Evolutionary conservation across 1,284 basidiomycete species (phyloP).

Genomic region (Irpex rosettiformis): DNA sequence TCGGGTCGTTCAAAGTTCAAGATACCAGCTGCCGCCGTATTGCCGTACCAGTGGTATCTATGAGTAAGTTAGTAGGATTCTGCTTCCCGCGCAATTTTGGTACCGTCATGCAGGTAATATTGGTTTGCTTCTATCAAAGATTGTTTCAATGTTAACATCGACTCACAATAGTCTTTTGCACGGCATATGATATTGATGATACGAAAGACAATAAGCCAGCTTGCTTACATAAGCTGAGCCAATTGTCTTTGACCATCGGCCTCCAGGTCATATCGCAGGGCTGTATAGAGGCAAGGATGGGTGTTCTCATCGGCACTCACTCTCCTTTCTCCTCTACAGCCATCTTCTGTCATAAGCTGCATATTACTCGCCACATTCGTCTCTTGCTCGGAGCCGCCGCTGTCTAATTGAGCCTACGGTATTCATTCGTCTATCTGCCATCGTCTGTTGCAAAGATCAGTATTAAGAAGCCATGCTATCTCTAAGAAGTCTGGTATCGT

Average conservation of each 20-base stretch:
- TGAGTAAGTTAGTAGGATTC: background rate
- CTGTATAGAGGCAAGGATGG: background rate
- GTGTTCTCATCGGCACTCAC: background rate
- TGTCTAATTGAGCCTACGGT: background rate
- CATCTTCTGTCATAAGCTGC: too few species aligned
- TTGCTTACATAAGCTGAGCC: conserved; percentile 9
- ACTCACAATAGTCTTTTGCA: conserved; percentile 2
- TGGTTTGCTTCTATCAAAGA: background rate
- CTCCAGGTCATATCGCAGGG: background rate
- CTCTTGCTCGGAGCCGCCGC: background rate
- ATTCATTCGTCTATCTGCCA: background rate
- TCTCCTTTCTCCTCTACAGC: background rate
- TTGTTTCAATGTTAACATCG: background rate
- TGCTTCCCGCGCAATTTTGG: too few species aligned
- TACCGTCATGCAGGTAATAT: too few species aligned
- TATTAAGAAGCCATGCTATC: too few species aligned
- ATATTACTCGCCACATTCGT: background rate
- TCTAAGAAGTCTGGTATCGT: too few species aligned
- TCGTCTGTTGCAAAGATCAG: too few species aligned
- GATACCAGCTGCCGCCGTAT: too few species aligned
- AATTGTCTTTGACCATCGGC: conserved; percentile 10
- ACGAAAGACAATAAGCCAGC: conserved; percentile 6
- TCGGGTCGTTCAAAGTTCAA: too few species aligned
- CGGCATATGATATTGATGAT: background rate
- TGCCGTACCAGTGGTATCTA: too few species aligned